Percentiles rank a stretch among this genome's conserved stretches.
phyloP scores from a whole-genome alignment of 345 rosid species.

The Orychophragmus violaceus region DNA sequence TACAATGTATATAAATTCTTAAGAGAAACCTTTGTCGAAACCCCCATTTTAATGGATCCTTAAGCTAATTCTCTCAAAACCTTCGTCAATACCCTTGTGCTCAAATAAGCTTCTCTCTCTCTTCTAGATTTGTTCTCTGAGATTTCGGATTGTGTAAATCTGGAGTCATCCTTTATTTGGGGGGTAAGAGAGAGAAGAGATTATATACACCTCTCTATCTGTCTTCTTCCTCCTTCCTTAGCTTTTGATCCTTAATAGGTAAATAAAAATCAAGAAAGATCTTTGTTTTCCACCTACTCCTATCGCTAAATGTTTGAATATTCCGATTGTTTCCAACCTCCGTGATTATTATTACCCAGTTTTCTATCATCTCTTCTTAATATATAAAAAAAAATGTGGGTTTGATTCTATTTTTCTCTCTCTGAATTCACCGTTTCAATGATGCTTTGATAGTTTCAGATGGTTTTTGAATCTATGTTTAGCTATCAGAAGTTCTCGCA shows the following conservation, averaged over 20 bases:
- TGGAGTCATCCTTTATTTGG: conserved; percentile 18
- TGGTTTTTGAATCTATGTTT: not conserved
- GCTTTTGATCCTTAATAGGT: conserved; percentile 29
- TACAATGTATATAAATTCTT: not conserved
- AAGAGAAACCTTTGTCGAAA: conserved; percentile 5
- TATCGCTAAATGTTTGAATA: conserved; percentile 15
- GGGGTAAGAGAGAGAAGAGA: not conserved
- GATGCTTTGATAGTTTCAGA: not conserved
- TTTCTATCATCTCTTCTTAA: not conserved
- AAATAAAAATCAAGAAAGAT: not conserved
- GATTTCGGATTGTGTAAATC: conserved; percentile 14
- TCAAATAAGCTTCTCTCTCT: conserved; percentile 16
- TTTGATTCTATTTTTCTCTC: not conserved
- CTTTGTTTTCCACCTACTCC: no score
- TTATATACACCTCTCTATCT: conserved; percentile 28
- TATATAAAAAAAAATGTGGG: not conserved
- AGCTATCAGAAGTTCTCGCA: not conserved
- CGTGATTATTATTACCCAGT: not conserved
- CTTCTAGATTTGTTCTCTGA: conserved; percentile 21
- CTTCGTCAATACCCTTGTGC: conserved; percentile 7
- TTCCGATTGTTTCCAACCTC: conserved; percentile 23
- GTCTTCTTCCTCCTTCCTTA: conserved; percentile 12
- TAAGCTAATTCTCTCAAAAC: conserved; percentile 13
- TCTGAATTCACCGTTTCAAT: not conserved
- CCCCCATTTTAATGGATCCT: conserved; percentile 27